Conservation (phyloP, 2,329 filamentous ascomycete genomes). For the Cladosporium sp. region DNA sequence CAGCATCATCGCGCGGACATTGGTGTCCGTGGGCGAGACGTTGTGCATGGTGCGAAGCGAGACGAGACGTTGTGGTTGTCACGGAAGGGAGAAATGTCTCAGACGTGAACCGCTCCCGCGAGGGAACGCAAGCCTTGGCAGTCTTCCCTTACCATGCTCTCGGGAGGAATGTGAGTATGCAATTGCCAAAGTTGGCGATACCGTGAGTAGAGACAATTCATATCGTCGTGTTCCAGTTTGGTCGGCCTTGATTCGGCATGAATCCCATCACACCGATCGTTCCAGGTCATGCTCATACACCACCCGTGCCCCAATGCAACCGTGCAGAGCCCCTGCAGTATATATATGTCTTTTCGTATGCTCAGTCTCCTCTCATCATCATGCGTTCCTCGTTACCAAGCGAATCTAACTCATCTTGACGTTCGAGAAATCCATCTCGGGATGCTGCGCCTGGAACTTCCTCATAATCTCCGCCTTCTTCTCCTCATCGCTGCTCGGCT, state of each 20-base stretch:
- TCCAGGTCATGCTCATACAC: neutral
- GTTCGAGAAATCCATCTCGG: conserved; percentile 69
- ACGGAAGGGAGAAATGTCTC: conserved; percentile 2
- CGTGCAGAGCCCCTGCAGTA: neutral
- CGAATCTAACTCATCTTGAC: conserved; percentile 52
- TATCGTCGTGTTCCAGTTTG: conserved; percentile 1
- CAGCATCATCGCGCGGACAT: neutral
- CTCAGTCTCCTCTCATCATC: neutral
- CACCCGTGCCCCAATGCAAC: neutral
- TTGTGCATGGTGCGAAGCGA: neutral
- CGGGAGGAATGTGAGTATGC: neutral
- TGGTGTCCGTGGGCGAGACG: neutral
- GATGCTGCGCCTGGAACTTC: conserved; percentile 83
- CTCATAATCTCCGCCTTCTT: conserved; percentile 87
- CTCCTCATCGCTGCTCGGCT: conserved; percentile 89
- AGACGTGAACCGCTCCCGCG: neutral
- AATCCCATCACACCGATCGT: neutral
- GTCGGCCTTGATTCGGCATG: neutral
- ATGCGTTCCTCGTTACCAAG: neutral
- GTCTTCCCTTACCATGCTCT: neutral
- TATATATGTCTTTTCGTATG: neutral
- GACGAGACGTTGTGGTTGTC: conserved; percentile 1
- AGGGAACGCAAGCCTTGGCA: conserved; percentile 3
- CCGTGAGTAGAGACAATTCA: neutral
- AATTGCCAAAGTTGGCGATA: neutral